Base-by-base conservation (phyloP, 192 early-diverging fungal genomes). In the Backusella parvicylindrica region DNA sequence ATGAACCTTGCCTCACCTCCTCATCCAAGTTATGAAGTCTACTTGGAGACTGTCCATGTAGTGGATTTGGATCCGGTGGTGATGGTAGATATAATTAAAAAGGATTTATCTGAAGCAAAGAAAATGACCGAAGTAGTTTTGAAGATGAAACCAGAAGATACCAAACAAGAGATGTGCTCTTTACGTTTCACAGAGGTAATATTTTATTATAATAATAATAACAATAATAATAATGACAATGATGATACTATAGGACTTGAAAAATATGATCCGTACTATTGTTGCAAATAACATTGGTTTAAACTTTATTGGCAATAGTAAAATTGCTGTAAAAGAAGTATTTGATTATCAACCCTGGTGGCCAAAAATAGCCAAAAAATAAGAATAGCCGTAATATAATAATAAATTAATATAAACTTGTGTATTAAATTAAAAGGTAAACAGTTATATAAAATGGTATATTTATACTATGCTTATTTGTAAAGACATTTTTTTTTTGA, bases 291-390 rank as follows among this genome's bases (percentile, higher is more conserved):
- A 64, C 2, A 64, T 79, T 5, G 72, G 68, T 16, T 37, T 79
- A 32, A 63, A 21, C 41, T 11, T 66, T 43, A 31, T 32, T 30
- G 35, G 26, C 30, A 16, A 37, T 43, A 26, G 12, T 15, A 37
- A 41, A 12, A 18, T 32, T 1, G 68, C 36, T 6, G 33, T 80
- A 11, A 8, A 74, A 11, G 8, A 73, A 11, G 36, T 49, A n/a
- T 81, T 81, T 56, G 73, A 81, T 23, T 81, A 81, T 38, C 75
- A 81, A 31, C 71, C 75, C 4, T 74, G 68, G 71, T 81, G 75
- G 69, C 74, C 79, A 31, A 43, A 49, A 8, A 68, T 77, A 50
- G 60, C 67, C 13, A 50, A 38, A 21, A 75, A 50, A 75, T 50
- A 68, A 7, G 23, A 18, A 43, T 65, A 74, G n/a, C n/a, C n/a